phyloP scores from a whole-genome alignment of 2,329 filamentous ascomycete species.

The Harringtonia aguacate region DNA sequence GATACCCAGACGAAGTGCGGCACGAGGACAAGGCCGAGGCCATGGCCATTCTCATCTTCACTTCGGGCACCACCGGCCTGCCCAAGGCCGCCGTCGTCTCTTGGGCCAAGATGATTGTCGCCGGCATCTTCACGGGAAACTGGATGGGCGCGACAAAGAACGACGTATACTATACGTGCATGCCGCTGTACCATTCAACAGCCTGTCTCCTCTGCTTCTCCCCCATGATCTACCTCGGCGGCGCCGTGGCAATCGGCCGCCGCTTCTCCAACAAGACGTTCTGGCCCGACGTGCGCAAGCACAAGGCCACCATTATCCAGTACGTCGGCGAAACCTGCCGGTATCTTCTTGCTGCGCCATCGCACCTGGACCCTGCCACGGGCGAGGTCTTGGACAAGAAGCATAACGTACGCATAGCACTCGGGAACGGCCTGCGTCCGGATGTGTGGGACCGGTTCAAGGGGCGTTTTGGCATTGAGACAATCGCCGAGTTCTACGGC shows the following conservation, averaged over 20 bases:
- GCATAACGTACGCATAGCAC: conserved; percentile 63
- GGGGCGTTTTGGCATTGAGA: conserved; percentile 64
- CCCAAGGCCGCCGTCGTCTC: conserved; percentile 70
- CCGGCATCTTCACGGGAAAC: conserved; percentile 36
- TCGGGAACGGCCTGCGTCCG: conserved; percentile 76
- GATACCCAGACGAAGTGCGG: conserved; percentile 48
- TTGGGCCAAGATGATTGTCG: conserved; percentile 55
- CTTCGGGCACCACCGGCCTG: conserved; percentile 74
- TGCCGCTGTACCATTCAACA: conserved; percentile 84
- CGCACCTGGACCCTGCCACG: conserved; percentile 49
- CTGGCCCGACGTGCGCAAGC: conserved; percentile 64
- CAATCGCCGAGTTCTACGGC: conserved; percentile 72
- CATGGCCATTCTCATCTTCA: conserved; percentile 70
- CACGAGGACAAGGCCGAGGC: conserved; percentile 37
- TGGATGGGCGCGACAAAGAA: conserved; percentile 47
- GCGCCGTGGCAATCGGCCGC: conserved; percentile 60
- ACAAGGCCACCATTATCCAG: conserved; percentile 65
- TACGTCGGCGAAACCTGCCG: conserved; percentile 84
- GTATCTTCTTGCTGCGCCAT: conserved; percentile 62
- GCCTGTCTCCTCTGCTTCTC: conserved; percentile 60
- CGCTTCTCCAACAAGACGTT: conserved; percentile 71
- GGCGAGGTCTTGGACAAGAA: conserved; percentile 60
- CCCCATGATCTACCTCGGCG: conserved; percentile 47
- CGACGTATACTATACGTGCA: conserved; percentile 74
- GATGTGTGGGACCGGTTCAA: conserved; percentile 82